Conservation (phyloP, 148 eudicot species). For the Rhododendron ovatum region DNA sequence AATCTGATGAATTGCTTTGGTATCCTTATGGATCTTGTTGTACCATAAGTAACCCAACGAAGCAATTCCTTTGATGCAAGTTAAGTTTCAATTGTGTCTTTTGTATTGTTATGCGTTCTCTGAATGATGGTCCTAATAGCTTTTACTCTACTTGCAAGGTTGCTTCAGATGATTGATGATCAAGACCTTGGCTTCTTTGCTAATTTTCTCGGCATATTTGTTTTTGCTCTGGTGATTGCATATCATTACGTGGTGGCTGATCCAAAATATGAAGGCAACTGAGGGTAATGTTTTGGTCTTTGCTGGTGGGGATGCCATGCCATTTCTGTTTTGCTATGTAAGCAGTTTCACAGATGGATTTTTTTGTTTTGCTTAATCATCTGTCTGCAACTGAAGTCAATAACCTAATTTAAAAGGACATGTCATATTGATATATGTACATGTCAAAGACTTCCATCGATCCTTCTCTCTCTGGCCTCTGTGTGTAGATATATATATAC, state of each 20-base stretch:
- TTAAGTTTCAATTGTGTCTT: neutral
- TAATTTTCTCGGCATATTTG: constrained; percentile 37
- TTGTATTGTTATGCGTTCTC: neutral
- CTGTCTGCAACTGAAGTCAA: neutral
- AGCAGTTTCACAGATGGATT: neutral
- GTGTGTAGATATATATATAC: neutral
- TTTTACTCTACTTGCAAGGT: neutral
- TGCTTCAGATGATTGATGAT: constrained; percentile 37
- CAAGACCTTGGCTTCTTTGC: constrained; percentile 48
- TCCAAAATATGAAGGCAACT: constrained; percentile 43
- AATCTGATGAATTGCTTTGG: neutral
- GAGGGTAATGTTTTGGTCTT: constrained; percentile 2
- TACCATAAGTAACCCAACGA: neutral
- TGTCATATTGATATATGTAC: neutral
- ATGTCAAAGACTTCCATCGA: neutral
- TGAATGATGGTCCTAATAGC: neutral
- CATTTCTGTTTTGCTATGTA: neutral
- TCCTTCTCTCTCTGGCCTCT: neutral
- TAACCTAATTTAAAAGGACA: neutral
- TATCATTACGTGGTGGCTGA: constrained; percentile 46
- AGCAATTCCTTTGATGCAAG: neutral
- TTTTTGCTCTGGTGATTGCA: constrained; percentile 37
- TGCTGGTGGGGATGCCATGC: constrained; percentile 8
- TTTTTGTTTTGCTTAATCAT: neutral
- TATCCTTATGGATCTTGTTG: neutral